These are phyloP conservation scores for Tilletia indica DNA, from an alignment of 1,284 basidiomycete genomes.

Conservation along the genomic window DNA sequence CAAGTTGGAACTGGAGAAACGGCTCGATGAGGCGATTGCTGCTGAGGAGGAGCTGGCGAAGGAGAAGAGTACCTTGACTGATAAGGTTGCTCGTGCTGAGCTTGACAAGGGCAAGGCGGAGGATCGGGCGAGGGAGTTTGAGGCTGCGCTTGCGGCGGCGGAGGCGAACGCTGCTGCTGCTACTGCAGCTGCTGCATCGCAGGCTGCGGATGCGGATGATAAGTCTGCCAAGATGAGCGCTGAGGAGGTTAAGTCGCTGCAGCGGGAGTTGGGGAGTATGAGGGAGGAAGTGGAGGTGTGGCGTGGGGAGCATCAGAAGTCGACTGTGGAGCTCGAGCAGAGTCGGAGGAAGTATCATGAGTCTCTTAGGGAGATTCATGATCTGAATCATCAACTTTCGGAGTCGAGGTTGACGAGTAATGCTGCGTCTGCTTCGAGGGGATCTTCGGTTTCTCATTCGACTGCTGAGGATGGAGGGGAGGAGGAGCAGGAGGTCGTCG, in stretches of 20 bases:
- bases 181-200: background rate
- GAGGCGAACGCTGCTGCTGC: conserved; percentile 15
- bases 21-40: conserved; percentile 32
- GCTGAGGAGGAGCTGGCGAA: conserved; percentile 18
- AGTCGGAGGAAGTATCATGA: conserved; percentile 80
- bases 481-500: conserved; percentile 31
- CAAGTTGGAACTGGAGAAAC: conserved; percentile 71
- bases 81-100: conserved; percentile 16
- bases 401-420: conserved; percentile 39
- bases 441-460: conserved; percentile 10
- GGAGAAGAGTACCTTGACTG: conserved; percentile 7
- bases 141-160: conserved; percentile 14
- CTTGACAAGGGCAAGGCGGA: conserved; percentile 24
- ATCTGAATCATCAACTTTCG: conserved; percentile 60
- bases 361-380: conserved; percentile 81
- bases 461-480: conserved; percentile 25
- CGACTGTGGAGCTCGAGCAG: conserved; percentile 67
- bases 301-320: conserved; percentile 31
- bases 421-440: background rate
- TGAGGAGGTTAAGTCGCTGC: conserved; percentile 6
- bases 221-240: conserved; percentile 10
- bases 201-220: background rate
- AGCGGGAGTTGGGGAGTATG: conserved; percentile 20
- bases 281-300: conserved; percentile 24
- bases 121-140: conserved; percentile 24